Percentiles rank a stretch among this genome's conserved stretches.
These are phyloP conservation scores for Microascus cirrosus DNA, from an alignment of 2,329 filamentous ascomycete genomes.

Conservation along the genomic window DNA sequence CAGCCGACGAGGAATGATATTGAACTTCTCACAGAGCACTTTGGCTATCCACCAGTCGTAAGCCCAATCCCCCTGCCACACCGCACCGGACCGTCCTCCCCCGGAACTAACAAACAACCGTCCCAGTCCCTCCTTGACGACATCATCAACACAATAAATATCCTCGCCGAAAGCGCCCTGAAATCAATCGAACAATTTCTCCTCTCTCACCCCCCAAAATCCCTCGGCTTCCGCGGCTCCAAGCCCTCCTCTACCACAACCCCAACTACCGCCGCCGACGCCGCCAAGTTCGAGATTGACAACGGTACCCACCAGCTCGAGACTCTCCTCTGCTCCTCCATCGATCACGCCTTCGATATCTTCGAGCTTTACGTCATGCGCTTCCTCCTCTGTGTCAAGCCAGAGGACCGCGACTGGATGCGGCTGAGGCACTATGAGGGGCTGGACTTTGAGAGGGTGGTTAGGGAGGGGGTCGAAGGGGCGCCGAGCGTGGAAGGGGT, in stretches of 20 bases:
- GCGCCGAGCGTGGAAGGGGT: slow-evolving; percentile 56
- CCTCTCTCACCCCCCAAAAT: slow-evolving; percentile 57
- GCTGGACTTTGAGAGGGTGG: slow-evolving; percentile 28
- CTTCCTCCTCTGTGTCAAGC: slow-evolving; percentile 63
- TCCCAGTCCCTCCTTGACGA: slow-evolving; percentile 84
- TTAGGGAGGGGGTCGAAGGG: slow-evolving; percentile 13
- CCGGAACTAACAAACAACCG: slow-evolving; percentile 2
- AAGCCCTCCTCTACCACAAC: slow-evolving; percentile 17
- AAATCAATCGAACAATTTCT: slow-evolving; percentile 80
- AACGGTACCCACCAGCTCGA: slow-evolving; percentile 78
- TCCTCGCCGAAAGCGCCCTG: slow-evolving; percentile 80
- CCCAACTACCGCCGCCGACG: slow-evolving; percentile 21
- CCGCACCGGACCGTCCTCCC: not conserved
- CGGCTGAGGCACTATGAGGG: slow-evolving; percentile 76
- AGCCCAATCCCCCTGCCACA: slow-evolving; percentile 19
- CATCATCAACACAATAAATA: slow-evolving; percentile 94
- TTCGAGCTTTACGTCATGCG: slow-evolving; percentile 84
- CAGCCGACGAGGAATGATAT: slow-evolving; percentile 29
- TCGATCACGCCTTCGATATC: slow-evolving; percentile 77
- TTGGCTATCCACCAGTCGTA: slow-evolving; percentile 87
- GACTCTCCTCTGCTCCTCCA: slow-evolving; percentile 67
- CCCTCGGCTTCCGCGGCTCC: slow-evolving; percentile 65
- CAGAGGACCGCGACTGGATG: slow-evolving; percentile 67
- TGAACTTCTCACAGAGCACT: slow-evolving; percentile 83
- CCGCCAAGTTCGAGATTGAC: slow-evolving; percentile 60